phyloP scores from a whole-genome alignment of 768 basidiomycete species.

The Leucosporidium creatinivorum region DNA sequence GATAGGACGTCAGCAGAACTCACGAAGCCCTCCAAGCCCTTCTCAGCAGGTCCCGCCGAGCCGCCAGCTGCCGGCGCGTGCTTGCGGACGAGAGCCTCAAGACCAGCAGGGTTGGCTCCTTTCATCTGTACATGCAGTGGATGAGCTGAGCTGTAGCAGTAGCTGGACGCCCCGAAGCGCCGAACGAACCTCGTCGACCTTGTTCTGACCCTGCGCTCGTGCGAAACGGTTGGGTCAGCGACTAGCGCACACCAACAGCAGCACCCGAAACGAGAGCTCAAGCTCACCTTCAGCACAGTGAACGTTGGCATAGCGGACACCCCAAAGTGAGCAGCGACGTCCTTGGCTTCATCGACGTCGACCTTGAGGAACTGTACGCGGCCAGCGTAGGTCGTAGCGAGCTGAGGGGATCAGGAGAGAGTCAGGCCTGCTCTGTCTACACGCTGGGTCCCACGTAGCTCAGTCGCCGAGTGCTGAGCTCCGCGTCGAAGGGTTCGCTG shows the following conservation, averaged over 20 bases:
- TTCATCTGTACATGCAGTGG: constrained; percentile 17
- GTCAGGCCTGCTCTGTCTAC: too few relatives aligned
- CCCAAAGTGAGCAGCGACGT: constrained; percentile 58
- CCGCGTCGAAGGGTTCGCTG: constrained; percentile 50
- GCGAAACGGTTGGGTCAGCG: too few relatives aligned
- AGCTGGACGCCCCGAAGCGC: not conserved
- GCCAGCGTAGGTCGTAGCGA: constrained; percentile 38
- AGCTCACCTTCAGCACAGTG: constrained; percentile 33
- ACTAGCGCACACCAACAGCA: too few relatives aligned
- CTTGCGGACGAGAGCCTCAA: constrained; percentile 28
- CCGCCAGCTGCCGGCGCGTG: constrained; percentile 21
- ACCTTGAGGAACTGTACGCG: constrained; percentile 62
- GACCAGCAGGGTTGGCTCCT: constrained; percentile 33
- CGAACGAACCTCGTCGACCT: constrained; percentile 16
- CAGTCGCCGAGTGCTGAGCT: constrained; percentile 36
- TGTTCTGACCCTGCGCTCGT: constrained; percentile 9
- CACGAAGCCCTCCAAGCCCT: constrained; percentile 34
- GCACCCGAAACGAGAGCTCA: too few relatives aligned
- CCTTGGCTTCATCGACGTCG: constrained; percentile 59
- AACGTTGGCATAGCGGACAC: constrained; percentile 59
- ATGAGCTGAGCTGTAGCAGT: not conserved
- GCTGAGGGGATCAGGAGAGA: too few relatives aligned
- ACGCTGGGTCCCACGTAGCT: too few relatives aligned
- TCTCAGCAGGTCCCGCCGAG: constrained; percentile 14
- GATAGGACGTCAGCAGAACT: not conserved